phyloP scores from a whole-genome alignment of 345 rosid species.

The Sisymbrium irio region DNA sequence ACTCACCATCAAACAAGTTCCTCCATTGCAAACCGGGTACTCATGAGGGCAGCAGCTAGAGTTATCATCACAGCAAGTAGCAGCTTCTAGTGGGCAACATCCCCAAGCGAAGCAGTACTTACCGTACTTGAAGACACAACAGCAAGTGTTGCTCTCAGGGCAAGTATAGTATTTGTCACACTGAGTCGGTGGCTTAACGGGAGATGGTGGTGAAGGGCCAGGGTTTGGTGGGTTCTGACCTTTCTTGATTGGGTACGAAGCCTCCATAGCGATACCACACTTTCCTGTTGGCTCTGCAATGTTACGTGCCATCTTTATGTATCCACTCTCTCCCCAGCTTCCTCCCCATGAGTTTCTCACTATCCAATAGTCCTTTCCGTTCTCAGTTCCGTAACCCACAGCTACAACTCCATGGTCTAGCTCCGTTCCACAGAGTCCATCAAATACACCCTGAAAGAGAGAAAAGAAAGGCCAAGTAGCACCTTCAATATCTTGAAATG shows the following conservation, averaged over 20 bases:
- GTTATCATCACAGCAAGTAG: constrained; percentile 81
- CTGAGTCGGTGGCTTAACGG: constrained; percentile 61
- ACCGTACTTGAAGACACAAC: constrained; percentile 63
- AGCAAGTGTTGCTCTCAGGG: constrained; percentile 79
- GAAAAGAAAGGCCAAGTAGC: not conserved
- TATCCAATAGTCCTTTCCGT: constrained; percentile 76
- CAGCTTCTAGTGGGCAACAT: constrained; percentile 87
- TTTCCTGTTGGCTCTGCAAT: constrained; percentile 45
- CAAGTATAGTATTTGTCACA: constrained; percentile 71
- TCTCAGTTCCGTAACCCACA: constrained; percentile 85
- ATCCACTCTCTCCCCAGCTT: constrained; percentile 84
- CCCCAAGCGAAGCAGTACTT: constrained; percentile 85
- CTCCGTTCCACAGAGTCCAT: constrained; percentile 66
- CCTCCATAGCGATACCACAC: constrained; percentile 86
- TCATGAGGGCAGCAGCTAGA: constrained; percentile 88
- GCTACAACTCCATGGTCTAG: constrained; percentile 91
- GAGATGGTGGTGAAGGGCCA: constrained; percentile 94
- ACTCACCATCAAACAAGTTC: constrained; percentile 72
- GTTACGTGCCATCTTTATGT: constrained; percentile 70
- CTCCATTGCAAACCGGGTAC: constrained; percentile 71
- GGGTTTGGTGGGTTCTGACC: constrained; percentile 93
- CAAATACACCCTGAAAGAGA: constrained; percentile 61
- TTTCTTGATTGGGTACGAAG: constrained; percentile 83
- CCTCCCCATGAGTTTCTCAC: constrained; percentile 86
- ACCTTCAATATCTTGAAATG: constrained; percentile 5